Conservation (phyloP, 208 protist species). For the Wallacemonas rigidus region DNA sequence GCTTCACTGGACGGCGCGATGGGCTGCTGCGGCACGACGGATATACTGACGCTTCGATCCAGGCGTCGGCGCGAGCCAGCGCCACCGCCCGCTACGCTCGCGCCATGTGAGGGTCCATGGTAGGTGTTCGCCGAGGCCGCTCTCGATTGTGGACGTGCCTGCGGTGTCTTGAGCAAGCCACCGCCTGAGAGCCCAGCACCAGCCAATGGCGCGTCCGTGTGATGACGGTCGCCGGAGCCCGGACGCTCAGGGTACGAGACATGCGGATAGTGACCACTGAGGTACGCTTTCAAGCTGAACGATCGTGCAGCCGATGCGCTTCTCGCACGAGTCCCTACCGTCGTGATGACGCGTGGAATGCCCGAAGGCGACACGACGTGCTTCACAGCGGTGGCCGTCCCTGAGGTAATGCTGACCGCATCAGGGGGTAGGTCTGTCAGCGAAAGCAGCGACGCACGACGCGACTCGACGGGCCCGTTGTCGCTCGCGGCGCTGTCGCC, state of each 20-base stretch:
- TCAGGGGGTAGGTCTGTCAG: not conserved
- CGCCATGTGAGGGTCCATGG: not conserved
- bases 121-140: not conserved
- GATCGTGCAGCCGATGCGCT: not conserved
- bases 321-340: no score
- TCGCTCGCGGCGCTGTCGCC: no score
- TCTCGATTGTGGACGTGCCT: not conserved
- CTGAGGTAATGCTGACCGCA: not conserved
- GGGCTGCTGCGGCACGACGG: not conserved
- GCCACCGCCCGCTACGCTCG: not conserved
- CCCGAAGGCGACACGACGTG: no score
- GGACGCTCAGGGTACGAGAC: not conserved
- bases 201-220: not conserved
- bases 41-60: constrained; percentile 6
- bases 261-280: not conserved
- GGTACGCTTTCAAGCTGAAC: constrained; percentile 7
- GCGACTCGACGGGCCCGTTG: not conserved
- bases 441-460: constrained; percentile 8
- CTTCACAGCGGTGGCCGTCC: not conserved
- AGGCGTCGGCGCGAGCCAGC: not conserved
- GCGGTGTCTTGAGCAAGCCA: not conserved
- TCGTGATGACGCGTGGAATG: no score
- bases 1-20: not conserved
- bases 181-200: not conserved
- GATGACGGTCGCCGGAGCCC: not conserved